Percentiles rank a stretch among this genome's conserved stretches.
Evolutionary conservation across 2,329 filamentous ascomycete genomes (phyloP).

Genomic region (Penicillium glabrum): DNA sequence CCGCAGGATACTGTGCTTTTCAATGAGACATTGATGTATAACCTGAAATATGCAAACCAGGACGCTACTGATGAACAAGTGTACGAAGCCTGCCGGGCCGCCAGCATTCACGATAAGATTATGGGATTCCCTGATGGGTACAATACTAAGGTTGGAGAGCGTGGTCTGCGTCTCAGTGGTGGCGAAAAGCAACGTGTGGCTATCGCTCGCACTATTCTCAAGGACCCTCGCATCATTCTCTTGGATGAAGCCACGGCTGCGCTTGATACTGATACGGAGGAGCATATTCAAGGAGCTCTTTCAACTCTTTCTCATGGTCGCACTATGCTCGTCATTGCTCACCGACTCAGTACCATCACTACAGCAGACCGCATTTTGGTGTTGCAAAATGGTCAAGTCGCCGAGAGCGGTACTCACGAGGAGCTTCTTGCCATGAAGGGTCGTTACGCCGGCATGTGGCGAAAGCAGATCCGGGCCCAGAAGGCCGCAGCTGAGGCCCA

Average conservation of each 20-base stretch:
- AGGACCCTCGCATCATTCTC: constrained; percentile 88
- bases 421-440: constrained; percentile 70
- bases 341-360: constrained; percentile 81
- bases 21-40: constrained; percentile 94
- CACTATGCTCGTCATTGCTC: constrained; percentile 93
- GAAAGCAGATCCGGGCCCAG: constrained; percentile 80
- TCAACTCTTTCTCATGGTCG: constrained; percentile 78
- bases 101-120: constrained; percentile 91
- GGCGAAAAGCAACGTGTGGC: constrained; percentile 93
- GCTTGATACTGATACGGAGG: constrained; percentile 86
- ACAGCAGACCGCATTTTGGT: constrained; percentile 84
- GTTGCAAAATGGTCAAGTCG: constrained; percentile 71
- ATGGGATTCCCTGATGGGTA: constrained; percentile 85
- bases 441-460: constrained; percentile 83
- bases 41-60: constrained; percentile 85
- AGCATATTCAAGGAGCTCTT: constrained; percentile 86
- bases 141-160: constrained; percentile 85
- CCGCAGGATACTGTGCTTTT: constrained; percentile 95
- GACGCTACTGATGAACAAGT: constrained; percentile 78
- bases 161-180: constrained; percentile 80
- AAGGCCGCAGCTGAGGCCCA: constrained; percentile 63
- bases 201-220: constrained; percentile 89
- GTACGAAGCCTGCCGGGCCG: constrained; percentile 76
- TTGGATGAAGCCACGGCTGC: constrained; percentile 92
- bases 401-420: constrained; percentile 75